Base-by-base conservation (phyloP, 1,284 basidiomycete species). In the Meripilus lineatus region DNA sequence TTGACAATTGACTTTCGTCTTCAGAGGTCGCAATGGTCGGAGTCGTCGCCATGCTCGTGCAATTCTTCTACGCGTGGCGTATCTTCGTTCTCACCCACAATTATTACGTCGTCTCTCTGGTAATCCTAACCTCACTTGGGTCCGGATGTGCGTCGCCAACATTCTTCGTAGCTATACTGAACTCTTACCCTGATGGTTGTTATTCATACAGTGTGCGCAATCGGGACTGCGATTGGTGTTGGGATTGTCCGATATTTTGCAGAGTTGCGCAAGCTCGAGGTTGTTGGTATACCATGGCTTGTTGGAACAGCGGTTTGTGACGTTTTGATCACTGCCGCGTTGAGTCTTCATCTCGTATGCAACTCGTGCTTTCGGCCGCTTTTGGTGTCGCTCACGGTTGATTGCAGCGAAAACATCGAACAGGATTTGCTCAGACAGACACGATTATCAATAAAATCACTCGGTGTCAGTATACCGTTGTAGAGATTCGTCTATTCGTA, bases 261-360 rank as follows among this genome's bases (percentile, higher is more conserved):
- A 1, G 18, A 58, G 36, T 55, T 66, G 37, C 62, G 62, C 26
- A 57, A 42, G 41, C 61, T 66, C 28, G 50, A 66, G 37, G 49
- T 55, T 13, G 50, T 65, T 20, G 57, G 62, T 35, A 61, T 67
- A 39, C 40, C 58, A n/a, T 65, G 61, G 62, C 58, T 63, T n/a
- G 52, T 51, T 15, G 48, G 52, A 13, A 56, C 61, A 10, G 57
- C 57, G 6, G 46, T 53, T 21, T 59, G 56, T n/a, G 63, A 63
- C 37, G 38, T 61, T 24, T 42, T 61, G 15, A 63, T 63, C n/a
- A 60, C 61, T 14, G 45, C 35, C 4, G 45, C 50, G 18, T 51
- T 63, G 15, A 54, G 61, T 22, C 38, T 51, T 26, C 58, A 59
- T 15, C 42, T 63, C 47, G 61, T 65, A 42, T 24, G 58, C 11